These are phyloP conservation scores for Helotiales sp. DNA, from an alignment of 2,329 filamentous ascomycete species.

Conservation along the genomic window DNA sequence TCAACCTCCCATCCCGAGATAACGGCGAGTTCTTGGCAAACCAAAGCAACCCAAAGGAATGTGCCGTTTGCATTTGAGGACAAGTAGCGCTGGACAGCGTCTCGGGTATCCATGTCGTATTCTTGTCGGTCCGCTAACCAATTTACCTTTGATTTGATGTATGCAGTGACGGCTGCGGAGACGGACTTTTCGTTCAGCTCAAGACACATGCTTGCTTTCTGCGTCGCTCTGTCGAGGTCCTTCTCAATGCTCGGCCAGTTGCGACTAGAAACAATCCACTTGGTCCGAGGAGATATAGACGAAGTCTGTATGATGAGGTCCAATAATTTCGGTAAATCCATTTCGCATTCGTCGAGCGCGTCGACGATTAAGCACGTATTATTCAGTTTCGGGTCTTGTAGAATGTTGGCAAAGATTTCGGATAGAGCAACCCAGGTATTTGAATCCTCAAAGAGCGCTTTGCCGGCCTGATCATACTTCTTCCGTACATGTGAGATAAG, in stretches of 20 bases:
- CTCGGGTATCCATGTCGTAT: conserved; percentile 9
- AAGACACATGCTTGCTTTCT: conserved; percentile 41
- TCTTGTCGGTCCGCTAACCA: conserved; percentile 32
- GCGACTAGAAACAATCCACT: conserved; percentile 53
- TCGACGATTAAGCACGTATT: conserved; percentile 49
- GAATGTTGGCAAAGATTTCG: conserved; percentile 48
- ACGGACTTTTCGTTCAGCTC: conserved; percentile 47
- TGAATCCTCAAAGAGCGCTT: conserved; percentile 46
- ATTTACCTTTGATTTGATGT: conserved; percentile 46
- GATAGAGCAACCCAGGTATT: conserved; percentile 47
- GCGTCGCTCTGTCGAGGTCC: conserved; percentile 34
- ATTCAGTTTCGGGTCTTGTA: conserved; percentile 44
- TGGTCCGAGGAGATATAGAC: conserved; percentile 38
- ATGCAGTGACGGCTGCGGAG: conserved; percentile 44
- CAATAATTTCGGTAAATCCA: conserved; percentile 43
- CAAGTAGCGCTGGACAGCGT: neutral
- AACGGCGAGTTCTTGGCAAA: conserved; percentile 38
- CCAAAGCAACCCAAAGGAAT: conserved; percentile 52
- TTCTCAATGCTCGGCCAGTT: conserved; percentile 48
- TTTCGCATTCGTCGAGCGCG: conserved; percentile 53
- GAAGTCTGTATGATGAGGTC: conserved; percentile 42
- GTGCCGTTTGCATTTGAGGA: conserved; percentile 46
- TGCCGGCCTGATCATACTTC: conserved; percentile 44
- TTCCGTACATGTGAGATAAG: conserved; percentile 45
- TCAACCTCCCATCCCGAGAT: conserved; percentile 27